Percentiles rank a stretch among this genome's conserved stretches.
phyloP scores from a whole-genome alignment of 192 early-diverging fungal species.

The Radiomyces spectabilis region DNA sequence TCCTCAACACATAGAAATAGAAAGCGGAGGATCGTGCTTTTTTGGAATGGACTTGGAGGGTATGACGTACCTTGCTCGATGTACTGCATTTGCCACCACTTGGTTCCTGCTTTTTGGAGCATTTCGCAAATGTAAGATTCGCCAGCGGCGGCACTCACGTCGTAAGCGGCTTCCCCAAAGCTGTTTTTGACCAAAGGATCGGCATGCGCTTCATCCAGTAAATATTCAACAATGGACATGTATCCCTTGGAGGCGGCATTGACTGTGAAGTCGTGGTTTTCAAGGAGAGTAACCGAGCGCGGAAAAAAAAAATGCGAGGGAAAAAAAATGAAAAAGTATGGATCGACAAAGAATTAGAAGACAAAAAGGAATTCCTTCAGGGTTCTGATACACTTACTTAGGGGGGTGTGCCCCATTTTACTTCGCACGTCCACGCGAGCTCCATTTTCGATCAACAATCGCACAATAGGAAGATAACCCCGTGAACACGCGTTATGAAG shows the following conservation, averaged over 20 bases:
- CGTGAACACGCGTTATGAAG: slow-evolving; percentile 70
- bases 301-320: not conserved
- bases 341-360: too few relatives aligned
- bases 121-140: slow-evolving; percentile 62
- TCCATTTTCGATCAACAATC: slow-evolving; percentile 49
- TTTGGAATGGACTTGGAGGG: too few relatives aligned
- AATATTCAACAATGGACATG: slow-evolving; percentile 51
- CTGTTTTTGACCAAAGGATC: slow-evolving; percentile 58
- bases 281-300: not conserved
- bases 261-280: slow-evolving; percentile 32
- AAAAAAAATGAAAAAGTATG: not conserved
- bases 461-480: slow-evolving; percentile 50
- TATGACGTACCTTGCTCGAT: too few relatives aligned
- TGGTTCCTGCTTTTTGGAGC: slow-evolving; percentile 46
- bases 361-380: too few relatives aligned
- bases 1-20: too few relatives aligned
- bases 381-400: too few relatives aligned
- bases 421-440: slow-evolving; percentile 55
- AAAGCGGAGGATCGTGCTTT: too few relatives aligned
- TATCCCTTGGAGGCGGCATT: slow-evolving; percentile 68
- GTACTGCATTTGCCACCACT: slow-evolving; percentile 15
- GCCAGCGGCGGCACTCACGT: slow-evolving; percentile 61
- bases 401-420: slow-evolving; percentile 61
- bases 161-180: slow-evolving; percentile 69
- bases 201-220: slow-evolving; percentile 50